Evolutionary conservation across 1,139 yeast genomes (phyloP).

Genomic region (Yamadazyma sp.): DNA sequence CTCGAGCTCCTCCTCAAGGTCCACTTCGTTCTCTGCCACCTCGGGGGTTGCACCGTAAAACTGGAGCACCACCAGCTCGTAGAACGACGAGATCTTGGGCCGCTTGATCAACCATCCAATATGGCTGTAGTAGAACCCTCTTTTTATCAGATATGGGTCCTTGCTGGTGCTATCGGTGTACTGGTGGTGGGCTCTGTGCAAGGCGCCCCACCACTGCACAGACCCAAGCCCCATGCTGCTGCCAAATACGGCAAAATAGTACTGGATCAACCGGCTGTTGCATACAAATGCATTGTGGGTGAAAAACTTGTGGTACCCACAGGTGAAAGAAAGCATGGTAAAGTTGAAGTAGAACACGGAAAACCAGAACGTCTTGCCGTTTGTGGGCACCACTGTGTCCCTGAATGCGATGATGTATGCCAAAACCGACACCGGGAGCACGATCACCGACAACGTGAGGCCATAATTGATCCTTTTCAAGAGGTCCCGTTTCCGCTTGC

Average conservation of each 20-base stretch:
- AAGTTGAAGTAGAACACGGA: constrained; percentile 35
- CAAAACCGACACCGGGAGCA: constrained; percentile 30
- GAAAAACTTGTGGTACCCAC: constrained; percentile 48
- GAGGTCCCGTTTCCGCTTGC: constrained; percentile 33
- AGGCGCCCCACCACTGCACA: constrained; percentile 60
- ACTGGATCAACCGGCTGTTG: constrained; percentile 33
- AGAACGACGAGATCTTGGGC: constrained; percentile 43
- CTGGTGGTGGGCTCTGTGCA: constrained; percentile 71
- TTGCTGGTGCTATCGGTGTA: constrained; percentile 62
- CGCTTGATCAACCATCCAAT: constrained; percentile 63
- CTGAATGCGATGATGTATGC: constrained; percentile 21
- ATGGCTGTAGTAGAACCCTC: constrained; percentile 61
- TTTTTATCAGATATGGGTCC: constrained; percentile 65
- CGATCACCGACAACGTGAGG: constrained; percentile 31
- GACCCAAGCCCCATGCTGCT: constrained; percentile 64
- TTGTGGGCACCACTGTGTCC: constrained; percentile 23
- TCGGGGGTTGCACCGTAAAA: constrained; percentile 30
- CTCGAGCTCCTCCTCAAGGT: neutral
- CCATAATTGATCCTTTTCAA: constrained; percentile 33
- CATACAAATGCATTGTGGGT: constrained; percentile 58
- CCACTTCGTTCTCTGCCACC: constrained; percentile 12
- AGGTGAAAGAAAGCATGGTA: constrained; percentile 40
- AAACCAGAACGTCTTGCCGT: constrained; percentile 30
- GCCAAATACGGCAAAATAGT: constrained; percentile 53
- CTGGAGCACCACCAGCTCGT: constrained; percentile 41